Evolutionary conservation across 352 stramenopile genomes (phyloP).

Genomic region (Plasmopara viticola): DNA sequence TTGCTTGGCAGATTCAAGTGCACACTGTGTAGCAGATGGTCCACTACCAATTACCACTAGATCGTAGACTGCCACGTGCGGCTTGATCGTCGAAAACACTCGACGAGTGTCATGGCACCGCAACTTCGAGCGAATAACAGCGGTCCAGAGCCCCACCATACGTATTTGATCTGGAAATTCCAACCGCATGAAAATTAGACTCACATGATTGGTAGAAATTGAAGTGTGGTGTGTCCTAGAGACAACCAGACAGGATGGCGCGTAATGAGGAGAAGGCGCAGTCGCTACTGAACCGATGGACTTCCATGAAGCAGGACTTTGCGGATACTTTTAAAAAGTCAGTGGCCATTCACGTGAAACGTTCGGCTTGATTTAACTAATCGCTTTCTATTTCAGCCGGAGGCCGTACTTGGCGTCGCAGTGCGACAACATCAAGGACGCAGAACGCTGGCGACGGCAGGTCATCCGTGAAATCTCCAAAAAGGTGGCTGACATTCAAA

Average conservation of each 20-base stretch:
- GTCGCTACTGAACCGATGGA: slow-evolving; percentile 98
- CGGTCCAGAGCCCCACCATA: slow-evolving; percentile 20
- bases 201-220: background rate
- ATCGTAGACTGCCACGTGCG: slow-evolving; percentile 57
- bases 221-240: slow-evolving; percentile 6
- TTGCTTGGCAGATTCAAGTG: slow-evolving; percentile 78
- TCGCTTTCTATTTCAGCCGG: slow-evolving; percentile 30
- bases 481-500: slow-evolving; percentile 96
- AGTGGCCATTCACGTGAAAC: slow-evolving; percentile 3
- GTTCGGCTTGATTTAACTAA: background rate
- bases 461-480: slow-evolving; percentile 94
- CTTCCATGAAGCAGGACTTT: slow-evolving; percentile 94
- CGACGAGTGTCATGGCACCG: background rate
- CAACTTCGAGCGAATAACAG: slow-evolving; percentile 2
- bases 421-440: slow-evolving; percentile 91
- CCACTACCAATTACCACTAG: slow-evolving; percentile 86
- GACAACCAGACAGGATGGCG: slow-evolving; percentile 73
- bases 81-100: slow-evolving; percentile 26
- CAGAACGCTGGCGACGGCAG: slow-evolving; percentile 89
- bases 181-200: background rate
- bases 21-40: slow-evolving; percentile 80
- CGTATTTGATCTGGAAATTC: no score
- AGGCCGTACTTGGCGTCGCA: slow-evolving; percentile 92
- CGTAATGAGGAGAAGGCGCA: slow-evolving; percentile 98
- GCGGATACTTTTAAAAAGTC: slow-evolving; percentile 79